A percentile compares a stretch with the other conserved stretches of the same genome.
Conservation (phyloP, 805 yeast species). For the Deakozyma indianensis region DNA sequence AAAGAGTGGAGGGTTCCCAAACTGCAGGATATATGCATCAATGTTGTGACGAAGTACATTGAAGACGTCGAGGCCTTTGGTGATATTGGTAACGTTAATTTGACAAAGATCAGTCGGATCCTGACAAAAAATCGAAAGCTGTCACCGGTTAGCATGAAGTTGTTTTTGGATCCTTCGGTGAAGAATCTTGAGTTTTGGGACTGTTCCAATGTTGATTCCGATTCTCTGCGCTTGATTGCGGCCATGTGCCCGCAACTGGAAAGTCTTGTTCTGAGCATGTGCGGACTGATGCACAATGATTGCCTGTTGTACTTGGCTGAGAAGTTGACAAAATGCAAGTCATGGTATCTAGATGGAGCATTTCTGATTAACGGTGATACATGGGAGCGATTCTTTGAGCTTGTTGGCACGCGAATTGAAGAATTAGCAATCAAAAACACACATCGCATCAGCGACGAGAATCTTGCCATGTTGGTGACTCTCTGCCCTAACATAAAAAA, state of each 20-base stretch:
- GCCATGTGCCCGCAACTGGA: slow-evolving; percentile 65
- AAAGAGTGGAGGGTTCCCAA: slow-evolving; percentile 45
- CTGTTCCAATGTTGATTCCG: slow-evolving; percentile 64
- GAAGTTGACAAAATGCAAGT: slow-evolving; percentile 39
- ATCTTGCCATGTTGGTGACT: slow-evolving; percentile 46
- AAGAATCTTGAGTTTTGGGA: slow-evolving; percentile 70
- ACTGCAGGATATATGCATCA: slow-evolving; percentile 72
- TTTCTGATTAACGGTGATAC: slow-evolving; percentile 61
- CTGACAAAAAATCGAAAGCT: slow-evolving; percentile 72
- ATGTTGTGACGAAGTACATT: slow-evolving; percentile 48
- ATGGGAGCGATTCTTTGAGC: slow-evolving; percentile 67
- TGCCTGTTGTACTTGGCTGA: slow-evolving; percentile 48
- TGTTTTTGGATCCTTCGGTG: slow-evolving; percentile 54
- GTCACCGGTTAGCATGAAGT: slow-evolving; percentile 51
- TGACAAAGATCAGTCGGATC: slow-evolving; percentile 60
- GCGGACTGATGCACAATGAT: slow-evolving; percentile 81
- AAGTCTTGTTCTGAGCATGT: slow-evolving; percentile 63
- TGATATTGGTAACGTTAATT: slow-evolving; percentile 64
- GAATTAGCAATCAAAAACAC: slow-evolving; percentile 62
- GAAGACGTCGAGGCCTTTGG: slow-evolving; percentile 72
- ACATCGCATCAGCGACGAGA: slow-evolving; percentile 61
- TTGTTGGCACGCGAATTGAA: slow-evolving; percentile 37
- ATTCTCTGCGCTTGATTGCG: slow-evolving; percentile 54
- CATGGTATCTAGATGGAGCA: slow-evolving; percentile 72
- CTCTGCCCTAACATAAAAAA: slow-evolving; percentile 40